Evolutionary conservation across 306 rosid species (phyloP).

Genomic region (Begonia fuchsioides): DNA sequence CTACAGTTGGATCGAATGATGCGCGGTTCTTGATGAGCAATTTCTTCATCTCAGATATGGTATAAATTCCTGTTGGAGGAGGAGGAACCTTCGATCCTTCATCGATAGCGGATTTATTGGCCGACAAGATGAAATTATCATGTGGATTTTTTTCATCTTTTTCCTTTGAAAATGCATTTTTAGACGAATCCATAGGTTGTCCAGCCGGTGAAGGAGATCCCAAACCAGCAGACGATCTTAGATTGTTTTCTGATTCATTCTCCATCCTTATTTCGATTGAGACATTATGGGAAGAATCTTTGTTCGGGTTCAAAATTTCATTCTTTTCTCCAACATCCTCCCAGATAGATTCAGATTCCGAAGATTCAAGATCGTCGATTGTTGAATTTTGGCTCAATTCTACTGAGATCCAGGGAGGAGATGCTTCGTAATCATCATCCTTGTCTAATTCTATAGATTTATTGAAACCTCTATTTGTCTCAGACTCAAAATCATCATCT

Average conservation of each 20-base stretch:
- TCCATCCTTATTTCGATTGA: conserved; percentile 13
- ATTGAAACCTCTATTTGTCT: conserved; percentile 13
- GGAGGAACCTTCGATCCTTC: conserved; percentile 16
- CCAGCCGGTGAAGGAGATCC: conserved; percentile 17
- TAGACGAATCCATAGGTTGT: conserved; percentile 13
- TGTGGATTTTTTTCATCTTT: conserved; percentile 9
- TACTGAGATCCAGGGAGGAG: conserved; percentile 8
- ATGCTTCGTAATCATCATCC: conserved; percentile 7
- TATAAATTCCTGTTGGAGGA: conserved; percentile 20
- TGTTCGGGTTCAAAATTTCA: conserved; percentile 12
- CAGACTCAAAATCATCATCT: conserved; percentile 10
- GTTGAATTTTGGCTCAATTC: conserved; percentile 15
- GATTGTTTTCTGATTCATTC: conserved; percentile 12
- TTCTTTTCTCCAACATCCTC: conserved; percentile 14
- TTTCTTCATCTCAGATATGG: conserved; percentile 56
- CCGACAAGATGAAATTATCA: conserved; percentile 4
- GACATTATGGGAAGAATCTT: conserved; percentile 12
- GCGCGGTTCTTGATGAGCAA: conserved; percentile 34
- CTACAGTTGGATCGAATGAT: conserved; percentile 41
- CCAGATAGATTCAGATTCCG: conserved; percentile 12
- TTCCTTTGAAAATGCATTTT: conserved; percentile 9
- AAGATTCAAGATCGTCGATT: conserved; percentile 7
- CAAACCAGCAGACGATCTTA: conserved; percentile 16
- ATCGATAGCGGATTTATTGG: conserved; percentile 17
- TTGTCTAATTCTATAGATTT: conserved; percentile 17